Percentiles rank a stretch among this genome's conserved stretches.
phyloP scores from a whole-genome alignment of 371 early-diverging fungal species.

The Mortierella sp. region DNA sequence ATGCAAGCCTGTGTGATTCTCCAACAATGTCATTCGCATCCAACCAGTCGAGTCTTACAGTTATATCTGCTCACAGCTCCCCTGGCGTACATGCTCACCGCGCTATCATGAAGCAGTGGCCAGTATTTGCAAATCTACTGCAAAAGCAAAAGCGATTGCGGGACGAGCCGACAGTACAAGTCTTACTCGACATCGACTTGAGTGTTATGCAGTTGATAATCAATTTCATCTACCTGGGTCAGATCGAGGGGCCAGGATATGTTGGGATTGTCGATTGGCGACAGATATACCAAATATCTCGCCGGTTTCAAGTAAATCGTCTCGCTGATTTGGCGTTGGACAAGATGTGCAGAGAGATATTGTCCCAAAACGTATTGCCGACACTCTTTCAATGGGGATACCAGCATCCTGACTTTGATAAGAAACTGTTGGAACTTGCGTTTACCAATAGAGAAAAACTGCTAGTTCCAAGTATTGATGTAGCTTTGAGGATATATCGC shows the following conservation, averaged over 20 bases:
- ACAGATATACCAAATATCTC: conserved; percentile 17
- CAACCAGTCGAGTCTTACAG: neutral
- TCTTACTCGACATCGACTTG: conserved; percentile 9
- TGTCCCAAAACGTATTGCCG: neutral
- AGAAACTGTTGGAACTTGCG: neutral
- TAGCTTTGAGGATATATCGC: too few species aligned
- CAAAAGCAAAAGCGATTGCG: neutral
- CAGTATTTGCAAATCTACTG: neutral
- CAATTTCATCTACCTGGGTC: conserved; percentile 26
- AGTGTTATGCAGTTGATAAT: conserved; percentile 15
- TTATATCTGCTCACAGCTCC: neutral
- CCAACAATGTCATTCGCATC: neutral
- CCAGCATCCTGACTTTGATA: conserved; percentile 23
- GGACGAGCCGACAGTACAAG: neutral
- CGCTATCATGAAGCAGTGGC: conserved; percentile 13
- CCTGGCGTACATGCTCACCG: conserved; percentile 3
- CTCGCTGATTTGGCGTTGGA: conserved; percentile 6
- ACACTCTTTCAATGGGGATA: conserved; percentile 23
- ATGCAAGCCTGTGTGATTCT: neutral
- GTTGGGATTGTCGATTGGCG: conserved; percentile 21
- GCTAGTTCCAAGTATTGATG: too few species aligned
- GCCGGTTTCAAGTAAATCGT: neutral
- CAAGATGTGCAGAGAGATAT: neutral
- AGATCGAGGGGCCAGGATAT: conserved; percentile 24
- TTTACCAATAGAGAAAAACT: neutral